Conservation (phyloP, 177 flowering plant genomes). For the Vitis hybrid region DNA sequence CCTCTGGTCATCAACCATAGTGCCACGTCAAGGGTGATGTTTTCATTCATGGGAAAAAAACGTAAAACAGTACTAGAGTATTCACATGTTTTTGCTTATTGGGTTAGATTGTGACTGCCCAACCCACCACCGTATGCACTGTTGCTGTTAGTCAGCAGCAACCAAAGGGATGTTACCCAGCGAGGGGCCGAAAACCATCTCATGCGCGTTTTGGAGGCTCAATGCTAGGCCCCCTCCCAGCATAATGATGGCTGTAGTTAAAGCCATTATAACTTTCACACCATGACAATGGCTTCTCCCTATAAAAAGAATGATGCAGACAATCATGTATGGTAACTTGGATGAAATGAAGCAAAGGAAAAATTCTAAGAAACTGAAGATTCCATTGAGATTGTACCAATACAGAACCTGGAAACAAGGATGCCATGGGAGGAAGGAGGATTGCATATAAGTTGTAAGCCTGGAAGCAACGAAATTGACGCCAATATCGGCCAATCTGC, state of each 20-base stretch:
- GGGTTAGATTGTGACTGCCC: not conserved
- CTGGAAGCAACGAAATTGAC: not conserved
- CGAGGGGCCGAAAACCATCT: not conserved
- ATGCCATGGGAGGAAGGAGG: too few species aligned
- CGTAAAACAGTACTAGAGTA: not conserved
- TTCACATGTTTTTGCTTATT: not conserved
- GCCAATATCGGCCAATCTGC: not conserved
- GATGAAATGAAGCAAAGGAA: not conserved
- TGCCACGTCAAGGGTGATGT: not conserved
- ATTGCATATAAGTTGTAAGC: not conserved
- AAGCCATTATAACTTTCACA: not conserved
- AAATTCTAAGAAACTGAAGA: not conserved
- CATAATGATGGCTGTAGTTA: not conserved
- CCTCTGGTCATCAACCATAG: constrained; percentile 4
- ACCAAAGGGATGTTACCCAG: not conserved
- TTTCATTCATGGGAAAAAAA: not conserved
- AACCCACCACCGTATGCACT: not conserved
- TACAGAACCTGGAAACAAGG: too few species aligned
- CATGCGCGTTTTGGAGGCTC: not conserved
- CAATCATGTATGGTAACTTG: not conserved
- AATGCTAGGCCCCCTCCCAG: constrained; percentile 13
- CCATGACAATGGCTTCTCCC: constrained; percentile 4
- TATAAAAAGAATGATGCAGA: not conserved
- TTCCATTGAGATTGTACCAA: not conserved
- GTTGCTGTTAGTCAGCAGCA: too few species aligned